Evolutionary conservation across 148 eudicot species (phyloP), one percentile per base, ranked within the genome.

Genomic region (Rhododendron griersonianum): DNA sequence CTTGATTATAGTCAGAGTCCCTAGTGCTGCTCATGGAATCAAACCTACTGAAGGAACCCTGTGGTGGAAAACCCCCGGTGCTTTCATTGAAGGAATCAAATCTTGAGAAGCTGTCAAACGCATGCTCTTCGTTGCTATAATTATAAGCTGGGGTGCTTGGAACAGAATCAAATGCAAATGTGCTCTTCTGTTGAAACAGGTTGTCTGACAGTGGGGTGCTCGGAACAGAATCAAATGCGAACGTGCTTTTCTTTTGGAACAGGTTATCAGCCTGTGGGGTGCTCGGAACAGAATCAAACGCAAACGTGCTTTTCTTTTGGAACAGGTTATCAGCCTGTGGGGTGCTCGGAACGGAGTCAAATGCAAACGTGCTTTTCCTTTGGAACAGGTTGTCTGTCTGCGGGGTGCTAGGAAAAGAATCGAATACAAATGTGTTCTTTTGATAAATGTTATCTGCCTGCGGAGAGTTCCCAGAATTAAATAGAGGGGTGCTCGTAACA

Each of bases 111-210:
- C 85, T 95, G 88, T 91, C 90, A 86, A 92, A 92, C 47, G 92
- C 75, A 67, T 88, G 91, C 19, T 93, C 91, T 51, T 95, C 96
- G 84, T 84, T 90, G 91, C 89, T 88, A 45, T 93, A 89, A 51
- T 82, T 89, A 84, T 87, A 90, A 73, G 89, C 84, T 50, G 98
- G 94, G n/a, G 95, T 90, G 87, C 95, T 89, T 1, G 98, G 98
- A 75, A 94, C 93, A 82, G 98, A 94, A 87, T 93, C 94, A 90
- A 93, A 94, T 71, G 90, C 75, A 50, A 87, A 90, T 39, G 90
- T 48, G 51, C 92, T 91, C 88, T 87, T 89, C 80, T 90, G 89
- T 33, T 90, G 91, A 81, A 86, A 87, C 63, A 83, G 85, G 76
- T 76, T 83, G 47, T 91, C 95, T 8, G 78, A 41, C 88, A 86